Evolutionary conservation across 1,139 yeast species (phyloP), one percentile per base, ranked within the genome.

Genomic region (Yamadazyma sp.): DNA sequence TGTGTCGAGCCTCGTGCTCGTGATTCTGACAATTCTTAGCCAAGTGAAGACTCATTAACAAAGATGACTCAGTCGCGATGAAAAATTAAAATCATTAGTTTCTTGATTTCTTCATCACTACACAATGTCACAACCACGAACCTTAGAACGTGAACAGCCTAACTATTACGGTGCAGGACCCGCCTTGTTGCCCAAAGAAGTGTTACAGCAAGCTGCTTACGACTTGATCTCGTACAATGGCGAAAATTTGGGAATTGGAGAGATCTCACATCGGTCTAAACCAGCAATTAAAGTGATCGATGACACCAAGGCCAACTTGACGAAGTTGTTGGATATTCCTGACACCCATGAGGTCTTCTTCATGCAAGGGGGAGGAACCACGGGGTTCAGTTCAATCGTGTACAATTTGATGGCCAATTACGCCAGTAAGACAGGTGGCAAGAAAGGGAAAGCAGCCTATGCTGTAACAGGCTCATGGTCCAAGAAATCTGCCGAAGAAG

Each of bases 131-230:
- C 30, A 46, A 40, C 46, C 42, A 26, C 23, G 24, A 25, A 29
- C 60, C 14, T 62, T 81, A 41, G 73, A 76, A 29, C 80, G 94
- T 68, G 82, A 74, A 61, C 83, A 81, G 54, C 91, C 95, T 40
- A 73, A 81, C 59, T 87, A 92, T 60, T 92, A 88, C 56, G 98
- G 98, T 42, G 98, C 98, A 18, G 98, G 98, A 10, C 98, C 98
- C 34, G 98, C 98, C 2, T 75, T 83, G 41, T 73, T 92, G 37
- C 97, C 98, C 20, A 81, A 92, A 3, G 61, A 66, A 7, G 98
- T 89, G 3, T 75, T 92, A 39, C 84, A 87, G 61, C 84, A 87
- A 64, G 96, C 98, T 1, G 95, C 97, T 1, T 61, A 63, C 29
- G 98, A 92, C 59, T 71, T 92, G 50, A 61, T 92, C 46, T 76